Conservation (phyloP, 1,284 basidiomycete species). For the Leccinum laetum region DNA sequence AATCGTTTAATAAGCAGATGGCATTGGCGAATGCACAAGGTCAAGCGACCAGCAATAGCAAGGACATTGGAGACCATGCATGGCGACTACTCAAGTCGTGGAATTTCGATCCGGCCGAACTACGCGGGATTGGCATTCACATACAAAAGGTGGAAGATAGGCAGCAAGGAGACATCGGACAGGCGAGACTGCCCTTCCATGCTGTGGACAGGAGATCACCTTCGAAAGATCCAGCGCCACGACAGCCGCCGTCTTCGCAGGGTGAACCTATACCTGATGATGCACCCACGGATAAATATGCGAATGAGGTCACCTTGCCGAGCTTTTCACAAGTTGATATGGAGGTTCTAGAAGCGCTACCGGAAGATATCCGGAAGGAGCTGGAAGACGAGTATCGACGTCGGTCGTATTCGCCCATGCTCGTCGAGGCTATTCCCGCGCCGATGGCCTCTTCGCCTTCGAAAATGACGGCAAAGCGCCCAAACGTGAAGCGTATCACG, state of each 20-base stretch:
- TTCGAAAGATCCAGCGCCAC: neutral
- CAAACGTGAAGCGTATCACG: conserved; percentile 56
- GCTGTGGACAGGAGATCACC: conserved; percentile 15
- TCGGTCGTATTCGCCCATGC: conserved; percentile 45
- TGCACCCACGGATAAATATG: conserved; percentile 8
- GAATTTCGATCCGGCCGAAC: conserved; percentile 79
- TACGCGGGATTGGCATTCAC: conserved; percentile 93
- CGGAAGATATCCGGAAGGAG: conserved; percentile 69
- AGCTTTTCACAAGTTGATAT: conserved; percentile 77
- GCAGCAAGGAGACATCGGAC: conserved; percentile 35
- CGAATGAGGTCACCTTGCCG: conserved; percentile 46
- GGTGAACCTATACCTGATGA: conserved; percentile 10
- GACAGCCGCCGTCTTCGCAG: conserved; percentile 34
- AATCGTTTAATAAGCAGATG: conserved; percentile 77
- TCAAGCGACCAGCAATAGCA: conserved; percentile 71
- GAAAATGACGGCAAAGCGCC: conserved; percentile 34
- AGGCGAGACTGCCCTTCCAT: conserved; percentile 57
- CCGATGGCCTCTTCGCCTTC: conserved; percentile 5
- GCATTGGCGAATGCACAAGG: conserved; percentile 60
- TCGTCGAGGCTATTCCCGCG: conserved; percentile 5
- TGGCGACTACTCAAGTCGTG: conserved; percentile 77
- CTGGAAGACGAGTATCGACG: conserved; percentile 66
- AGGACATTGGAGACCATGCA: conserved; percentile 75
- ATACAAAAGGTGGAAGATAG: conserved; percentile 82
- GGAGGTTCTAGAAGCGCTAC: conserved; percentile 71